Percentiles rank a stretch among this genome's conserved stretches.
Conservation (phyloP, 2,329 filamentous ascomycete genomes). For the Colletotrichum agaves region DNA sequence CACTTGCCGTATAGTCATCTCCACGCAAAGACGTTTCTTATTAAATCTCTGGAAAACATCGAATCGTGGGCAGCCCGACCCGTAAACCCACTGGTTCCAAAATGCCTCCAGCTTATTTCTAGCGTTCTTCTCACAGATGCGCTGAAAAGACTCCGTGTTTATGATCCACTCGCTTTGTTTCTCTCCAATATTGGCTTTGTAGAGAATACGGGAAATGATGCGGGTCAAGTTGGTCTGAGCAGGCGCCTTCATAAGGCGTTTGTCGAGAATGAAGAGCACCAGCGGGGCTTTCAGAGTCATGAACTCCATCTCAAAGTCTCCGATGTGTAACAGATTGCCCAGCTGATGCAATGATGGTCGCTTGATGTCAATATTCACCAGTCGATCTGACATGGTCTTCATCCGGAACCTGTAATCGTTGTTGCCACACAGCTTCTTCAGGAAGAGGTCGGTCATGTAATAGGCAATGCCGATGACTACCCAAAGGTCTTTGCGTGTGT, state of each 20-base stretch:
- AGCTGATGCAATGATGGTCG: conserved; percentile 86
- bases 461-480: conserved; percentile 89
- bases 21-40: conserved; percentile 95
- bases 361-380: conserved; percentile 83
- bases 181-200: conserved; percentile 79
- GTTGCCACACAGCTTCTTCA: conserved; percentile 90
- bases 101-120: conserved; percentile 89
- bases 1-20: conserved; percentile 86
- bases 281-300: conserved; percentile 90
- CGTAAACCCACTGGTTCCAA: conserved; percentile 92
- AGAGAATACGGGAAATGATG: conserved; percentile 86
- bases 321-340: conserved; percentile 80
- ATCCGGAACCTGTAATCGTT: conserved; percentile 94
- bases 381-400: conserved; percentile 83
- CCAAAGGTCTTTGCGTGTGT: conserved; percentile 85
- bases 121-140: conserved; percentile 86
- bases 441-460: conserved; percentile 94
- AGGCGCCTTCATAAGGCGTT: conserved; percentile 87
- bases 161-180: conserved; percentile 76
- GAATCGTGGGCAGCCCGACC: conserved; percentile 89
- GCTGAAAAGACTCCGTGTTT: conserved; percentile 79
- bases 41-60: conserved; percentile 91
- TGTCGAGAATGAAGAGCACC: conserved; percentile 93
- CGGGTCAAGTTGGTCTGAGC: conserved; percentile 76
- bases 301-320: conserved; percentile 88